A percentile compares a stretch with the other conserved stretches of the same genome.
These are phyloP conservation scores for Chlamydomonas sp. DNA, from an alignment of 139 green algal genomes.

Conservation along the genomic window DNA sequence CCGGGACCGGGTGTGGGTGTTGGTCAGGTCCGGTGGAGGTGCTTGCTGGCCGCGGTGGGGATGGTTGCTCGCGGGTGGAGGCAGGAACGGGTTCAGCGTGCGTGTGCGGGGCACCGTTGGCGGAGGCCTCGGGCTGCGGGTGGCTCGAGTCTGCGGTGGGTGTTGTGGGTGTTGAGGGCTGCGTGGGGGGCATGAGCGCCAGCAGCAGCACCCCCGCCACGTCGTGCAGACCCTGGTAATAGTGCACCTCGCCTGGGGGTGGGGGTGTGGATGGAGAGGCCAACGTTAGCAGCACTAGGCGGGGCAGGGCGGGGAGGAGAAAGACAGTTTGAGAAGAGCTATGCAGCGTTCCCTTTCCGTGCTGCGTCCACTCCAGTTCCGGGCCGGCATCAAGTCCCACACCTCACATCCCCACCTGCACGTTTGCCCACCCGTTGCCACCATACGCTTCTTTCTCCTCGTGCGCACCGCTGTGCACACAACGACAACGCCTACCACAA, in stretches of 20 bases:
- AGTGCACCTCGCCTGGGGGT: constrained; percentile 62
- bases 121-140: background rate
- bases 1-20: background rate
- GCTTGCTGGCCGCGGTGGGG: no score
- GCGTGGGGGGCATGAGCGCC: constrained; percentile 7
- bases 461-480: background rate
- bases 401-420: background rate
- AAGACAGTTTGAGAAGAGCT: background rate
- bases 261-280: background rate
- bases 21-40: background rate
- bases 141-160: no score
- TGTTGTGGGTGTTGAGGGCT: background rate
- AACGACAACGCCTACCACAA: background rate
- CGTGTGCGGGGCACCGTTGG: background rate
- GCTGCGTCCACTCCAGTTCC: background rate
- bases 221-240: constrained; percentile 93
- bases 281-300: background rate
- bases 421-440: no score
- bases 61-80: background rate
- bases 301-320: background rate
- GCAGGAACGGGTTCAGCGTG: background rate
- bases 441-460: background rate
- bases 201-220: constrained; percentile 90
- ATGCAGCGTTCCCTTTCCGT: background rate
- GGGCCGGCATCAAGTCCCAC: background rate